Evolutionary conservation across 352 stramenopile species (phyloP).

Genomic region (Globisporangium mamillatum): DNA sequence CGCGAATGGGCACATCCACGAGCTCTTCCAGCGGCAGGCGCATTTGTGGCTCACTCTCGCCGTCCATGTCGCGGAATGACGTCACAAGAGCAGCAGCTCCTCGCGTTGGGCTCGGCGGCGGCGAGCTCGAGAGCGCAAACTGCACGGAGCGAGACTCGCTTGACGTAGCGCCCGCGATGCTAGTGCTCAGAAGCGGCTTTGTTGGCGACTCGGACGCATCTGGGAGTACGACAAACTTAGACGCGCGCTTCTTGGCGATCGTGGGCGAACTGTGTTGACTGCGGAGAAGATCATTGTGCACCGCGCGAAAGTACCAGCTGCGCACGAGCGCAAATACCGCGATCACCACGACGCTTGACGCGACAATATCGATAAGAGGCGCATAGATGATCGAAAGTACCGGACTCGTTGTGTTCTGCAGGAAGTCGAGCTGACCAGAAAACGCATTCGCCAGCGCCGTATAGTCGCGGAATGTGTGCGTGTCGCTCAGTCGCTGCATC

Average conservation of each 20-base stretch:
- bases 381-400: conserved; percentile 22
- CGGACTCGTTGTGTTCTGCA: conserved; percentile 15
- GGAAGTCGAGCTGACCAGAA: conserved; percentile 14
- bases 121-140: conserved; percentile 16
- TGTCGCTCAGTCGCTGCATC: conserved; percentile 22
- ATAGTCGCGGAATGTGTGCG: conserved; percentile 18
- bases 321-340: conserved; percentile 21
- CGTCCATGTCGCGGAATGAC: background rate
- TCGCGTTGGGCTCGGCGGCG: conserved; percentile 11
- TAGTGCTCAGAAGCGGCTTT: conserved; percentile 12
- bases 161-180: conserved; percentile 19
- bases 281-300: conserved; percentile 13
- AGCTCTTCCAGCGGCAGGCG: conserved; percentile 28
- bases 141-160: conserved; percentile 20
- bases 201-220: conserved; percentile 14
- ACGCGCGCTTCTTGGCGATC: background rate
- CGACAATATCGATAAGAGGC: conserved; percentile 17
- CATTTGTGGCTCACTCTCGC: background rate
- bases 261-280: conserved; percentile 13
- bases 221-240: conserved; percentile 20
- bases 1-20: conserved; percentile 26
- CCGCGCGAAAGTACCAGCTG: conserved; percentile 18
- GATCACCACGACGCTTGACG: conserved; percentile 20
- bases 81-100: background rate
- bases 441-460: conserved; percentile 31